Conservation (phyloP, 805 yeast genomes). For the Wickerhamomyces strasburgensis region DNA sequence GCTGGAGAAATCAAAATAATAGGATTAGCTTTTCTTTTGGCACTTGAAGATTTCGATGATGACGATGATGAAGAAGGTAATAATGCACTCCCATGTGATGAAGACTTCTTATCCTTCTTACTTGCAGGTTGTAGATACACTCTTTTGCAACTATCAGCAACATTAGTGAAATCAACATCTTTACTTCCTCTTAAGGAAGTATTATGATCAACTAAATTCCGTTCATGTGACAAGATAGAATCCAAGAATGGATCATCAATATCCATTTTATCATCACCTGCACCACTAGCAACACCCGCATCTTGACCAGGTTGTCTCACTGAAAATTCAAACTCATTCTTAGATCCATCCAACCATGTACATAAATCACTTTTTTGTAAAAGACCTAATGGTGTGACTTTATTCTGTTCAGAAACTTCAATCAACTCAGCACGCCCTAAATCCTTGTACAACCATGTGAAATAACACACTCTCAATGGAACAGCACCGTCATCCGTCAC, state of each 20-base stretch:
- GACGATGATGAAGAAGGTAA: slow-evolving; percentile 11
- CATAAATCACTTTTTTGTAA: slow-evolving; percentile 80
- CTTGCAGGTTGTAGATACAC: slow-evolving; percentile 6
- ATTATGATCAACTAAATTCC: slow-evolving; percentile 52
- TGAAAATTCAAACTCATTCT: slow-evolving; percentile 54
- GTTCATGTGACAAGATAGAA: slow-evolving; percentile 34
- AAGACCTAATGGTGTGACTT: slow-evolving; percentile 70
- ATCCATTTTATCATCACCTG: slow-evolving; percentile 3
- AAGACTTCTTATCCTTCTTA: slow-evolving; percentile 5
- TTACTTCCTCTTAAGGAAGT: slow-evolving; percentile 62
- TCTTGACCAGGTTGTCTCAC: slow-evolving; percentile 1
- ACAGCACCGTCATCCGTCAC: slow-evolving; percentile 44
- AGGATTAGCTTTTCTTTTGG: slow-evolving; percentile 45
- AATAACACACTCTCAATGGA: slow-evolving; percentile 55
- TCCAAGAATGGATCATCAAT: slow-evolving; percentile 32
- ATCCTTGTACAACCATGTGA: slow-evolving; percentile 75
- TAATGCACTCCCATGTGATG: slow-evolving; percentile 10
- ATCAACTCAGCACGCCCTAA: slow-evolving; percentile 78
- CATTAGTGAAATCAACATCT: slow-evolving; percentile 59
- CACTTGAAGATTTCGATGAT: slow-evolving; percentile 21
- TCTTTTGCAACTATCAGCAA: slow-evolving; percentile 37
- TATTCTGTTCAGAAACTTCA: slow-evolving; percentile 58
- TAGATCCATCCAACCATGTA: slow-evolving; percentile 73
- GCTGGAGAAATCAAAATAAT: slow-evolving; percentile 76
- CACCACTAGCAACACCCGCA: slow-evolving; percentile 15